These are phyloP conservation scores for Eimeria necatrix DNA, from an alignment of 169 alveolate genomes.

Conservation along the genomic window DNA sequence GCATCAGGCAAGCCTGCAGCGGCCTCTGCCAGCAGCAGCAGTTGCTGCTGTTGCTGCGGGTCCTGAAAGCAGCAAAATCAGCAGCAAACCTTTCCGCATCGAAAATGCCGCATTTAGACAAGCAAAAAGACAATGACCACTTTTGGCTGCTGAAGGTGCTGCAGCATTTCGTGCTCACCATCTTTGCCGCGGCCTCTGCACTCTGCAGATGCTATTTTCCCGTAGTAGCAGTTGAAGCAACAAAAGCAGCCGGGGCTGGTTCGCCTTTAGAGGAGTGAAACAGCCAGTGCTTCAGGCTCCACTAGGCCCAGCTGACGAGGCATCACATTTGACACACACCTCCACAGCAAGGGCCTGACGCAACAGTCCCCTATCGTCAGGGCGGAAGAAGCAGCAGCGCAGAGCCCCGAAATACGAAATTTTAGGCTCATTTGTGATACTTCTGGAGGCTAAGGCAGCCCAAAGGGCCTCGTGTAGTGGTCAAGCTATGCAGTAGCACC, in stretches of 20 bases:
- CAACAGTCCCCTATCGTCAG: no score
- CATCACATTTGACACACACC: no score
- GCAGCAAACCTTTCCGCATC: background rate
- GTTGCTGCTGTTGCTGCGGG: conserved; percentile 59
- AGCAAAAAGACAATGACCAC: background rate
- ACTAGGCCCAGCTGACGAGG: no score
- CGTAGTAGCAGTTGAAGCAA: conserved; percentile 23
- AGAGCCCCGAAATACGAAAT: no score
- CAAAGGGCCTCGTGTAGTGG: background rate
- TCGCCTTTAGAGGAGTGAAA: no score
- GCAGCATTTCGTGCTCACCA: background rate
- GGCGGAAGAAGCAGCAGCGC: no score
- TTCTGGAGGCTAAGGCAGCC: background rate
- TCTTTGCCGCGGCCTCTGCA: background rate
- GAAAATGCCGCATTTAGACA: background rate
- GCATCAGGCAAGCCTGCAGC: conserved; percentile 29
- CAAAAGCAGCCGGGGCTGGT: background rate
- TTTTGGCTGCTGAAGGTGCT: background rate
- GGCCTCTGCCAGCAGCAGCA: conserved; percentile 67
- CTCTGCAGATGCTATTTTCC: background rate
- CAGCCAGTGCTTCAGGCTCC: no score
- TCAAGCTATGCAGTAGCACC: background rate
- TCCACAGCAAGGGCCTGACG: no score
- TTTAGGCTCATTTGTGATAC: no score
- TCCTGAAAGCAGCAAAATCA: conserved; percentile 29